These are phyloP conservation scores for Mortierella polycephala DNA, from an alignment of 371 early-diverging fungal species.

Conservation along the genomic window DNA sequence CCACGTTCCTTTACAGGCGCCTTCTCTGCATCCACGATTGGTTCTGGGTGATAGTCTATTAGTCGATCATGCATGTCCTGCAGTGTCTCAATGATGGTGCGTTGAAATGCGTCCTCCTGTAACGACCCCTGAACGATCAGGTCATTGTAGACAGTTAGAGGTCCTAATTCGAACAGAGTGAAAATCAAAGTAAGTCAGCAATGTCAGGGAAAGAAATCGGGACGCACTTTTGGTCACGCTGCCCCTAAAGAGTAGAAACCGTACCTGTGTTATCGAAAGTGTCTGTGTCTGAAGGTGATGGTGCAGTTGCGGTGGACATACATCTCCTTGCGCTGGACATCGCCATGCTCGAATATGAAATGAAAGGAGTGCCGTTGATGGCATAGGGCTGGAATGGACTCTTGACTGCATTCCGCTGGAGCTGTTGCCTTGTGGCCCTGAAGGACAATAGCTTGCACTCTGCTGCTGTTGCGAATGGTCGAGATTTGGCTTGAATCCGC, in stretches of 20 bases:
- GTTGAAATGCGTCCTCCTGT: constrained; percentile 68
- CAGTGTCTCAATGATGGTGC: constrained; percentile 62
- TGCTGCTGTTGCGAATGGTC: constrained; percentile 7
- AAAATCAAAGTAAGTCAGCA: too few species aligned
- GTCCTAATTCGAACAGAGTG: constrained; percentile 27
- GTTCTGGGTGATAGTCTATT: constrained; percentile 59
- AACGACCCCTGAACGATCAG: constrained; percentile 55
- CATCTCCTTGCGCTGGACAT: constrained; percentile 1
- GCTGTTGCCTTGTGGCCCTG: neutral
- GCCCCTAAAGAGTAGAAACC: neutral
- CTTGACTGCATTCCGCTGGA: neutral
- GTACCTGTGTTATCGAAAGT: constrained; percentile 1
- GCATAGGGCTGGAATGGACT: constrained; percentile 7
- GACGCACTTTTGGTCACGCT: too few species aligned
- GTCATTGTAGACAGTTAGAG: constrained; percentile 53
- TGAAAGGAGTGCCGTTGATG: constrained; percentile 19
- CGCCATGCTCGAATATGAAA: constrained; percentile 2
- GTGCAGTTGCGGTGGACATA: neutral
- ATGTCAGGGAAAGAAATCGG: neutral
- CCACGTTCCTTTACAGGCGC: constrained; percentile 31
- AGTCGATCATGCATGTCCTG: constrained; percentile 67
- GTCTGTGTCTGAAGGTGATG: neutral
- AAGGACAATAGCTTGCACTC: constrained; percentile 1
- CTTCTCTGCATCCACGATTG: constrained; percentile 21
- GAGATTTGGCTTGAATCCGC: too few species aligned